A percentile compares a stretch with the other conserved stretches of the same genome.
phyloP scores from a whole-genome alignment of 306 rosid species.

The Rosa persica region DNA sequence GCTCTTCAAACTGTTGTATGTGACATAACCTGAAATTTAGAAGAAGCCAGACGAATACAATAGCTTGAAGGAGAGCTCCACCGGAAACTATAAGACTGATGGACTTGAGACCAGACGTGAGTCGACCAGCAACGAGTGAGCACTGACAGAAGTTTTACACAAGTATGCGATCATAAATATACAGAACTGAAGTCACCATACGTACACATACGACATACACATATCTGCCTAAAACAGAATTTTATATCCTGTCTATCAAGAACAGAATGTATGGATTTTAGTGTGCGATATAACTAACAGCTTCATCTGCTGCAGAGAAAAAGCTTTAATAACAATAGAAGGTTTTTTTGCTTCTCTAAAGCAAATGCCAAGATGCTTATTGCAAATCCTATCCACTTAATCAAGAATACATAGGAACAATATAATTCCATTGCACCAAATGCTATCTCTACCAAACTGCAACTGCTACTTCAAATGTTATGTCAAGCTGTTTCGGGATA shows the following conservation, averaged over 20 bases:
- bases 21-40: conserved; percentile 33
- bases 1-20: neutral
- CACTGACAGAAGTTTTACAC: conserved; percentile 43
- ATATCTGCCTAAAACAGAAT: neutral
- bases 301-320: neutral
- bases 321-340: neutral
- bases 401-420: neutral
- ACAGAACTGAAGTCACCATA: neutral
- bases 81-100: conserved; percentile 65
- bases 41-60: conserved; percentile 58
- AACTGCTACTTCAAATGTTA: conserved; percentile 29
- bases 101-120: conserved; percentile 80
- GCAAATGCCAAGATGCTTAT: conserved; percentile 36
- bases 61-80: conserved; percentile 68
- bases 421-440: conserved; percentile 20
- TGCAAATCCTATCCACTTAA: neutral
- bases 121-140: conserved; percentile 83
- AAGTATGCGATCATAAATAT: conserved; percentile 13
- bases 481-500: conserved; percentile 23
- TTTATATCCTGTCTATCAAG: neutral
- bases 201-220: neutral
- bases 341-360: conserved; percentile 52
- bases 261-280: neutral
- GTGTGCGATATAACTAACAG: neutral
- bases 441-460: neutral